Evolutionary conservation across 192 early-diverging fungal species (phyloP).

Genomic region (Lobosporangium transversale): DNA sequence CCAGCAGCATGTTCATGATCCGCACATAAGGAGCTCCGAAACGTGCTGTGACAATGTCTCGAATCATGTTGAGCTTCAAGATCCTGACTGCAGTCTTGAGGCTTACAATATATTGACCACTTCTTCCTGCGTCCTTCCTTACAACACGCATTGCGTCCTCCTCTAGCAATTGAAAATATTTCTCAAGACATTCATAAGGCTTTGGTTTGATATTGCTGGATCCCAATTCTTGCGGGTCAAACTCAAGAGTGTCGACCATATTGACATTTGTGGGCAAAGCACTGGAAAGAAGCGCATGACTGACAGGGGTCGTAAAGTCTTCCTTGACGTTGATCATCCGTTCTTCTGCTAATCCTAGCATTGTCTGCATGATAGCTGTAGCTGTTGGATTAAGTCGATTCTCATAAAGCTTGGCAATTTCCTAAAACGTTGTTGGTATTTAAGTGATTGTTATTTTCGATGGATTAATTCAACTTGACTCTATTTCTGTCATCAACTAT

Average conservation of each 20-base stretch:
- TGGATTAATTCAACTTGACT: too few species aligned
- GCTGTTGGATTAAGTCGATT: slow-evolving; percentile 72
- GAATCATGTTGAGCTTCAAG: slow-evolving; percentile 66
- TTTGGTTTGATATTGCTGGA: slow-evolving; percentile 17
- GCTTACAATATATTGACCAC: slow-evolving; percentile 68
- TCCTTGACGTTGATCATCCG: slow-evolving; percentile 65
- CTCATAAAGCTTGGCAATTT: slow-evolving; percentile 66
- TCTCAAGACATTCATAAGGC: slow-evolving; percentile 57
- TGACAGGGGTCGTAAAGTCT: slow-evolving; percentile 31
- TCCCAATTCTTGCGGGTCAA: slow-evolving; percentile 28
- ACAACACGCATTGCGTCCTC: slow-evolving; percentile 64
- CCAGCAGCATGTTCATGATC: slow-evolving; percentile 71
- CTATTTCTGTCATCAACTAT: too few species aligned
- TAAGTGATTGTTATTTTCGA: too few species aligned
- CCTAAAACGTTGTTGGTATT: slow-evolving; percentile 24
- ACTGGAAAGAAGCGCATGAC: slow-evolving; percentile 13
- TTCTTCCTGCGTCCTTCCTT: slow-evolving; percentile 66
- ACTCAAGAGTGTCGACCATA: slow-evolving; percentile 35
- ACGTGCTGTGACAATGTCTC: slow-evolving; percentile 64
- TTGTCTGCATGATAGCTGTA: slow-evolving; percentile 63
- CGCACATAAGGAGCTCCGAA: slow-evolving; percentile 70
- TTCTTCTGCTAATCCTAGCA: slow-evolving; percentile 68
- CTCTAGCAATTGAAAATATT: slow-evolving; percentile 69
- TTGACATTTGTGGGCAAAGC: slow-evolving; percentile 30
- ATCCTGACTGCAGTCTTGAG: slow-evolving; percentile 64